Percentiles rank a stretch among this genome's conserved stretches.
Evolutionary conservation across 331 rosid genomes (phyloP).

Genomic region (Phaseolus coccineus): DNA sequence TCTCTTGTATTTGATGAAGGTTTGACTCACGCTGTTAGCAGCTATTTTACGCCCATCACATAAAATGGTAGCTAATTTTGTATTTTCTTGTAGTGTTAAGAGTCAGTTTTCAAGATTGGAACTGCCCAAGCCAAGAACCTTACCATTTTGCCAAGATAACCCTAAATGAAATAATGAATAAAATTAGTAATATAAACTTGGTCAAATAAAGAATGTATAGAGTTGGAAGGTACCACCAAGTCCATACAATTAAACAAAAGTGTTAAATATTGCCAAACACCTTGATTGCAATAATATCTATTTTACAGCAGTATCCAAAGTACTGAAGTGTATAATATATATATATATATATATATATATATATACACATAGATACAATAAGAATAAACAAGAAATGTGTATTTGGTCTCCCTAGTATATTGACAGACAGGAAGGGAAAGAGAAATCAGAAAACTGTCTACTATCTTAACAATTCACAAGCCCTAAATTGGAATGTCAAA

Average conservation of each 20-base stretch:
- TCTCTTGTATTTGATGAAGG: too few relatives aligned
- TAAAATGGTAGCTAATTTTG: too few relatives aligned
- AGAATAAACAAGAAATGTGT: constrained; percentile 20
- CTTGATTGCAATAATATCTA: constrained; percentile 18
- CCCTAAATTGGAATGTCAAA: constrained; percentile 33
- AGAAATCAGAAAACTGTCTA: constrained; percentile 10
- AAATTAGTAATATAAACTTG: not conserved
- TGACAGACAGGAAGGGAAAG: constrained; percentile 12
- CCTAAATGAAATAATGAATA: too few relatives aligned
- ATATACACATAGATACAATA: constrained; percentile 38
- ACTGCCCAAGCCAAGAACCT: too few relatives aligned
- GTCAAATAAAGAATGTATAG: not conserved
- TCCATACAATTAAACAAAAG: not conserved
- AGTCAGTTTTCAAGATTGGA: too few relatives aligned
- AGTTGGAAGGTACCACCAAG: not conserved
- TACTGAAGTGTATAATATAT: constrained; percentile 21
- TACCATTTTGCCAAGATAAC: too few relatives aligned
- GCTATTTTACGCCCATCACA: too few relatives aligned
- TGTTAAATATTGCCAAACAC: constrained; percentile 13
- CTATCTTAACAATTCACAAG: constrained; percentile 32
- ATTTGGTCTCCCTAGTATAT: constrained; percentile 18
- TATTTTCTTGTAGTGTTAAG: too few relatives aligned
- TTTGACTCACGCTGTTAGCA: too few relatives aligned
- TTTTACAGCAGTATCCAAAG: constrained; percentile 31
- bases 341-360: not conserved